Evolutionary conservation across 495 filamentous ascomycete genomes (phyloP), one percentile per base, ranked within the genome.

Genomic region (Penicillium canescens): DNA sequence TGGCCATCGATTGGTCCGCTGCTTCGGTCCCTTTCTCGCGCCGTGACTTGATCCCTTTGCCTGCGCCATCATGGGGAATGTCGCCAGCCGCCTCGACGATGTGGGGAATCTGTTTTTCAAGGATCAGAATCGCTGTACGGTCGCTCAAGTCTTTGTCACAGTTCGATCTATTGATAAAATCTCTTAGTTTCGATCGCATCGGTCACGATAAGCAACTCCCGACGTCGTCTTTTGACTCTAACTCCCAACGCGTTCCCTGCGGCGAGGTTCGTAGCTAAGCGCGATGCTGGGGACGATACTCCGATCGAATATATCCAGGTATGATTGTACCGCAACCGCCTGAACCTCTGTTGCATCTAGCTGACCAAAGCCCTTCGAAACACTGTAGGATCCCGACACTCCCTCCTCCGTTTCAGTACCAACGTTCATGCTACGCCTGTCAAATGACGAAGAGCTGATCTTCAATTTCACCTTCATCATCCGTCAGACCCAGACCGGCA

Each of bases 281-380:
- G 89, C 65, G 83, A 93, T 36, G 42, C 75, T 8, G 84, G 87
- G 42, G 94, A 98, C 63, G 83, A 87, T 41, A 78, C 76, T 44
- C 80, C 87, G 7, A 78, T 96, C 47, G 93, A 97, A 71, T 98
- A 91, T 71, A 84, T 98, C 33, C 94, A 96, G 84, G 93, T 97
- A 68, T 41, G 77, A 48, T 31, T 31, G 42, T 26, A 14, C 39
- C 7, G 31, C 18, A 12, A 14, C 5, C 2, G 6, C 11, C 34
- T n/a, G 1, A 33, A 7, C 6, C 14, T 34, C 13, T 12, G 41
- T 42, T 3, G 12, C 33, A 12, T 35, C 12, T 11, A 28, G 35
- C 50, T 38, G 38, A 46, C 28, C 52, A 39, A 24, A 16, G 28
- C 39, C 18, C 12, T n/a, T 13, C 38, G 42, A 35, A 54, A 43